Percentiles rank a stretch among this genome's conserved stretches.
Evolutionary conservation across 345 rosid genomes (phyloP).

Genomic region (Eucalyptus globulus): DNA sequence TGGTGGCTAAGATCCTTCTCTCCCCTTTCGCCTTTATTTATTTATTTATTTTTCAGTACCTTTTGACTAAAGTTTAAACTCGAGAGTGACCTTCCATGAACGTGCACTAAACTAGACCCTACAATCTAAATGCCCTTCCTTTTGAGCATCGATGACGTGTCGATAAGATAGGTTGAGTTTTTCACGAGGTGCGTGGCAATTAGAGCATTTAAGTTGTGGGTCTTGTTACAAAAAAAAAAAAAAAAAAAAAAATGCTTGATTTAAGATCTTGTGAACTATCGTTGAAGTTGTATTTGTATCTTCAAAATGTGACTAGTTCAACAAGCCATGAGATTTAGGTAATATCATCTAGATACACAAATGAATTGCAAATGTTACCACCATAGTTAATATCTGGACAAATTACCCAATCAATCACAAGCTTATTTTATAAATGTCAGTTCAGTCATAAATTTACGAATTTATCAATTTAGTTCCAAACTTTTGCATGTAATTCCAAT

Average conservation of each 20-base stretch:
- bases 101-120: not conserved
- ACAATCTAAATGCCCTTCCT: not conserved
- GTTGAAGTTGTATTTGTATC: not conserved
- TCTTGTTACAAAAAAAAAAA: not conserved
- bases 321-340: not conserved
- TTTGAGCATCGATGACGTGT: not conserved
- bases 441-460: no score
- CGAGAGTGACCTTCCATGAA: not conserved
- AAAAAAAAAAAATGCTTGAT: not conserved
- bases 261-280: not conserved
- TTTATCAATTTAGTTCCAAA: not conserved
- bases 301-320: not conserved
- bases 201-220: not conserved
- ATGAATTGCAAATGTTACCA: not conserved
- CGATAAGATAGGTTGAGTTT: not conserved
- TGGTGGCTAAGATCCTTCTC: not conserved
- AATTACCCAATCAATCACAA: no score
- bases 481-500: not conserved
- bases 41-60: not conserved
- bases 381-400: not conserved
- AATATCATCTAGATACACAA: not conserved
- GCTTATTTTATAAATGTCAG: no score
- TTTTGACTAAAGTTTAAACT: not conserved
- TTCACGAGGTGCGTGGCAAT: not conserved
- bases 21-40: not conserved